Base-by-base conservation (phyloP, 805 yeast genomes). In the Hanseniaspora mollemarum region DNA sequence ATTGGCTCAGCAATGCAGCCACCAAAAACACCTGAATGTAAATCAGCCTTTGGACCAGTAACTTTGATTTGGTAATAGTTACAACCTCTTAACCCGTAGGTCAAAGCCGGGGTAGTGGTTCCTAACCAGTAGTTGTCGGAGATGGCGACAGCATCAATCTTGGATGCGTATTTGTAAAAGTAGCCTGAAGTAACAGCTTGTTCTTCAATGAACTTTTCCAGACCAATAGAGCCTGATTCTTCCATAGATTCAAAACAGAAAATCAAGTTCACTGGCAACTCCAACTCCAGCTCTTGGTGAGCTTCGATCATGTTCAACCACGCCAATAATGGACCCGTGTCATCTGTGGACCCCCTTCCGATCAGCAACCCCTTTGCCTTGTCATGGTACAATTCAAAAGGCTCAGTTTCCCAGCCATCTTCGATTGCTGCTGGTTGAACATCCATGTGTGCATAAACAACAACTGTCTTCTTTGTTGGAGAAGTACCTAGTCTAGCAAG, bases 211-310 rank as follows among this genome's bases (percentile, higher is more conserved):
- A 92, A 76, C 32, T 71, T 79, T 58, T 90, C 98, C 57, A 92
- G 75, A 32, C 97, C 97, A 46, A 86, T 68, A 31, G 96, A 87
- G 22, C 99, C 99, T 56, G 88, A 80, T 70, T 92, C 99, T 70
- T 92, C 99, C 99, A 92, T 92, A 55, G 98, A 97, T 70, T 92
- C 99, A 61, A 92, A 92, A 68, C 96, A 87, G 64, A 84, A 82
- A 45, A 87, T 76, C 59, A 92, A 69, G 70, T 92, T 92, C 55
- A 92, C 96, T 18, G 99, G 99, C 53, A 92, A 74, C 56, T 88
- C 96, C 61, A 85, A 62, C 19, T 86, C 87, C 52, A 86, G 75
- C 58, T 80, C 83, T 52, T 75, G 80, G 69, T 92, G 96, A 15
- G 98, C 96, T 69, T 88, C 83, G 39, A 92, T 73, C 37, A 81